Evolutionary conservation across 345 rosid species (phyloP).

Genomic region (Reutealis trisperma): DNA sequence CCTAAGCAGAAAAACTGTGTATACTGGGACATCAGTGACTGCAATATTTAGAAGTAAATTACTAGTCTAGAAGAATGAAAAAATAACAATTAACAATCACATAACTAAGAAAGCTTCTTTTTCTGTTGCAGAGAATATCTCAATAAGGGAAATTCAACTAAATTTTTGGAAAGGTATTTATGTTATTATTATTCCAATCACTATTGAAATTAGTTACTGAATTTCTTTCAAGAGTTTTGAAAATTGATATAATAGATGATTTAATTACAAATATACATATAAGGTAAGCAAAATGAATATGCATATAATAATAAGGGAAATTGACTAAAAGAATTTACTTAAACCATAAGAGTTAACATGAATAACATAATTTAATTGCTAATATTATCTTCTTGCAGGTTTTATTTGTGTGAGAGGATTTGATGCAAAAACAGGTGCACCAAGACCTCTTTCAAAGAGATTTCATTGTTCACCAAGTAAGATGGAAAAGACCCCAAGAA

Average conservation of each 20-base stretch:
- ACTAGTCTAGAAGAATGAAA: neutral
- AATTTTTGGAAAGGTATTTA: conserved; percentile 19
- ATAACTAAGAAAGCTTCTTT: neutral
- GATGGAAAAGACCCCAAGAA: conserved; percentile 20
- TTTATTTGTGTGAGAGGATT: conserved; percentile 60
- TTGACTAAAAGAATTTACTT: neutral
- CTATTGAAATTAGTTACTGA: too few relatives aligned
- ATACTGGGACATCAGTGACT: conserved; percentile 47
- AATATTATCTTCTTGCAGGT: conserved; percentile 31
- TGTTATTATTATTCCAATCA: neutral
- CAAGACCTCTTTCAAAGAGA: conserved; percentile 37
- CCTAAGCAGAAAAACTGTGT: conserved; percentile 36
- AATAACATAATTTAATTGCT: neutral
- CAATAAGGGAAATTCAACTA: conserved; percentile 11
- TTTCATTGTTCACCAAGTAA: conserved; percentile 36
- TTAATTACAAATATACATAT: neutral
- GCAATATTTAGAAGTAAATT: conserved; percentile 46
- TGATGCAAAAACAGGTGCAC: conserved; percentile 28
- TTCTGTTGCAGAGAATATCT: conserved; percentile 13
- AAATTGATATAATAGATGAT: neutral
- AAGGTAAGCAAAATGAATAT: neutral
- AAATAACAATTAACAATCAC: too few relatives aligned
- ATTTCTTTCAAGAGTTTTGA: neutral
- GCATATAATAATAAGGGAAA: neutral
- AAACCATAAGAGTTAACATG: neutral